Evolutionary conservation across 768 basidiomycete species (phyloP), one percentile per base, ranked within the genome.

Genomic region (Galerina sulciceps): DNA sequence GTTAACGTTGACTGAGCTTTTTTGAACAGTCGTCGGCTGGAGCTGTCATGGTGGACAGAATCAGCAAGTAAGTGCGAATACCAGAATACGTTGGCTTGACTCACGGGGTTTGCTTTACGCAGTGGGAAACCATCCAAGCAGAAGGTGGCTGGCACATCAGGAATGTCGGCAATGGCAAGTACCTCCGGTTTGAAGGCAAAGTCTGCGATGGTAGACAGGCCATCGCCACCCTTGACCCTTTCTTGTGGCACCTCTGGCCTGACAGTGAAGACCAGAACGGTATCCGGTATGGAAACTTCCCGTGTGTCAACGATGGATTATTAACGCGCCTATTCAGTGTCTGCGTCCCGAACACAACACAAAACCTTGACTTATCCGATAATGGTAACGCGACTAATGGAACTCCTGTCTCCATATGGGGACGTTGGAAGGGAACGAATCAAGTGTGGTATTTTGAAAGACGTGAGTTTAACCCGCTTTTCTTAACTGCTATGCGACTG

Each of bases 381-480:
- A 62, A 80, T 37, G 81, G 82, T 22, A 76, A 75, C 60, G 26
- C 74, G 15, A 63, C 62, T 1, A 71, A 70, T 13, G 81, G 83
- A 1, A 82, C 81, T 0, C 64, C 67, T 0, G 55, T 84, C 11
- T 61, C 73, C 40, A 40, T 83, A 52, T 83, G 82, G 81, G 59
- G 69, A 1, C 67, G 69, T 18, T 80, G 78, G 80, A 61, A 68
- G 0, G 79, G 71, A 4, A 22, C 63, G 13, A 79, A 82, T 62
- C 83, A 84, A 67, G 54, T 57, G 31, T 71, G 68, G 70, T 44
- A 40, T 15, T 66, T 67, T 38, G 62, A 68, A 22, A 41, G 18
- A 18, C 26, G 26, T 31, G 8, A 31, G 26, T 31, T 31, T 31
- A 31, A 1, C 26, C 26, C 8, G 2, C 26, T 4, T 31, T 31